phyloP scores from a whole-genome alignment of 179 eudicot species.

The Pouteria campechiana region DNA sequence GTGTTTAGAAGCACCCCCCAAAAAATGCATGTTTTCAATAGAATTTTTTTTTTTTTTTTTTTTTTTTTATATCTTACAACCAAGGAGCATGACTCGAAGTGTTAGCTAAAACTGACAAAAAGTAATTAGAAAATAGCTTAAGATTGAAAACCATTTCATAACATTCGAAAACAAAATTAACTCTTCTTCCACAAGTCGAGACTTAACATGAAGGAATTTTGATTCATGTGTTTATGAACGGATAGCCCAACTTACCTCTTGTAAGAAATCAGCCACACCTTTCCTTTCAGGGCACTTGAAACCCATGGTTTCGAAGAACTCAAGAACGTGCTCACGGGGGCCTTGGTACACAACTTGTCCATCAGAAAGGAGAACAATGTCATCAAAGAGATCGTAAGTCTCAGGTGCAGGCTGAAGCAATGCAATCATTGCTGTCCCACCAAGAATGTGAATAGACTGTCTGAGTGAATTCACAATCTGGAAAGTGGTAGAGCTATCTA shows the following conservation, averaged over 20 bases:
- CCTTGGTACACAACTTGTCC: conserved; percentile 16
- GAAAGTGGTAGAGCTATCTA: conserved; percentile 17
- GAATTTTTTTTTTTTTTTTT: too few species aligned
- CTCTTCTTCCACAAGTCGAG: too few species aligned
- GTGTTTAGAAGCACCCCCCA: background rate
- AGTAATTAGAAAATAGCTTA: background rate
- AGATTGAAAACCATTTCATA: too few species aligned
- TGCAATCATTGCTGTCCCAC: conserved; percentile 9
- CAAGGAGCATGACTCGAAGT: too few species aligned
- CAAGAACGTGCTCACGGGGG: conserved; percentile 11
- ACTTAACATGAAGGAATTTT: too few species aligned
- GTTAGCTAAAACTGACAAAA: too few species aligned
- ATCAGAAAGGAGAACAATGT: conserved; percentile 15
- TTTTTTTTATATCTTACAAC: background rate
- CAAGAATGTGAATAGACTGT: conserved; percentile 7
- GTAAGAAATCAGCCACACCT: conserved; percentile 16
- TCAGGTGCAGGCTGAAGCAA: conserved; percentile 18
- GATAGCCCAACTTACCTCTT: conserved; percentile 7
- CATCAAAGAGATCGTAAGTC: conserved; percentile 17
- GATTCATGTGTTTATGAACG: too few species aligned
- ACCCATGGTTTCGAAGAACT: conserved; percentile 16
- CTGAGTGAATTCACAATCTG: conserved; percentile 12
- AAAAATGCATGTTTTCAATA: background rate
- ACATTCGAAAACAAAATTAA: too few species aligned
- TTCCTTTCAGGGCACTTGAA: conserved; percentile 18